Base-by-base conservation (phyloP, 2,329 filamentous ascomycete genomes). In the Polychaeton citri region DNA sequence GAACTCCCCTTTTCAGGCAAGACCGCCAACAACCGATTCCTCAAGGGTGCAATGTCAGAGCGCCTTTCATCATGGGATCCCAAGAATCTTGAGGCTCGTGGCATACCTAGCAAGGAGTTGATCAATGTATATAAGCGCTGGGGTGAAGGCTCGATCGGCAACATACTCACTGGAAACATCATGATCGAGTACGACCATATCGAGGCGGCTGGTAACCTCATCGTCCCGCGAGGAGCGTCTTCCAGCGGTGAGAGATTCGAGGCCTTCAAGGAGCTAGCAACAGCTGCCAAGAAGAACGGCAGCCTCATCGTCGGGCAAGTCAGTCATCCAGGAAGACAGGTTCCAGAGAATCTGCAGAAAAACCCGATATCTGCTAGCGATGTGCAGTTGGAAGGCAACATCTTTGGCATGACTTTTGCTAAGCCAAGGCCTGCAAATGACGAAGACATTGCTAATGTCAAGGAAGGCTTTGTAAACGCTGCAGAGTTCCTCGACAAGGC, bases 11-110 rank as follows among this genome's bases (percentile, higher is more conserved):
- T 66, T 44, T 69, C 68, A 30, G 64, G 67, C 35, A 65, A 61
- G 38, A 69, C 65, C 2, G 75, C 75, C 2, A 68, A 67, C 30
- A 81, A 81, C 51, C 64, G 75, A n/a, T 75, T 80, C 48, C 54
- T 80, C 43, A 81, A 81, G 54, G 74, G 63, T 5, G 71, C 78
- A 30, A 80, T 81, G 76, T 72, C 71, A 2, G 78, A 82, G 52
- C 62, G 68, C 6, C 58, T 80, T 10, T 71, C 74, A 0, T 73
- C 68, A 4, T 81, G 73, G 72, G 64, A 71, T 39, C 60, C 68
- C 5, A 64, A 64, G 17, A 62, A 72, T 38, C 45, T 70, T 6
- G 55, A 65, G 16, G 62, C 62, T 3, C 66, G 76, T 30, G 69
- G 71, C 17, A 57, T 77, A 4, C 69, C 72, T 5, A 63, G 62